Base-by-base conservation (phyloP, 2,329 filamentous ascomycete genomes). In the Aspergillus arachidicola region DNA sequence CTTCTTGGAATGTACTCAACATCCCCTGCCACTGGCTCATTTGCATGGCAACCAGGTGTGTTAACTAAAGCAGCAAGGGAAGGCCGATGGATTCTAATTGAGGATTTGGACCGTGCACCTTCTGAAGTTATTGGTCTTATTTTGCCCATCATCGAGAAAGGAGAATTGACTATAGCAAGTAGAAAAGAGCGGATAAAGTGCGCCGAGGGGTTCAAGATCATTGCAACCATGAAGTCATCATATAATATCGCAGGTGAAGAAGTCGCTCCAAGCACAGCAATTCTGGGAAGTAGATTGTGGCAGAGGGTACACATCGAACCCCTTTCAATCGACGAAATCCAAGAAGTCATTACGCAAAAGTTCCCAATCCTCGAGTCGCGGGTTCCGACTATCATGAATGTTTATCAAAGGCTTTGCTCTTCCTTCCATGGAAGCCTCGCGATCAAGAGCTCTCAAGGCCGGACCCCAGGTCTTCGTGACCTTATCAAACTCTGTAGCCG, bases 31-130 rank as follows among this genome's bases (percentile, higher is more conserved):
- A 94, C 93, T 1, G 94, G 94, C 1, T 94, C 92, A 11, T 99
- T 99, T 75, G 87, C 87, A 57, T 99, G 95, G 95, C 88, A 92
- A 64, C 88, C 95, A 3, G 95, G 95, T 79, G 92, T 98, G 23
- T 82, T 99, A 69, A 97, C 95, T 0, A 96, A 93, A 34, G 96
- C 96, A 41, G 93, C 98, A 3, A 90, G 87, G 73, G 94, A 99
- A 81, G 96, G 95, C 19, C 87, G 94, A 72, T 99, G 95, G 96
- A 91, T 99, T 7, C 84, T 99, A 68, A 96, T 99, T 63, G 96
- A 99, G 78, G 96, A 99, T 77, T 84, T 99, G 46, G 94, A 99
- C 75, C 89, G 94, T 66, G 95, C 95, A 12, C 95, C 96, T 5
- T 94, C 92, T 68, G 95, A 99, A 78, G 92, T 99, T 55, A 89